A percentile compares a stretch with the other conserved stretches of the same genome.
phyloP scores from a whole-genome alignment of 345 rosid species.

The Rhizophora mangle region DNA sequence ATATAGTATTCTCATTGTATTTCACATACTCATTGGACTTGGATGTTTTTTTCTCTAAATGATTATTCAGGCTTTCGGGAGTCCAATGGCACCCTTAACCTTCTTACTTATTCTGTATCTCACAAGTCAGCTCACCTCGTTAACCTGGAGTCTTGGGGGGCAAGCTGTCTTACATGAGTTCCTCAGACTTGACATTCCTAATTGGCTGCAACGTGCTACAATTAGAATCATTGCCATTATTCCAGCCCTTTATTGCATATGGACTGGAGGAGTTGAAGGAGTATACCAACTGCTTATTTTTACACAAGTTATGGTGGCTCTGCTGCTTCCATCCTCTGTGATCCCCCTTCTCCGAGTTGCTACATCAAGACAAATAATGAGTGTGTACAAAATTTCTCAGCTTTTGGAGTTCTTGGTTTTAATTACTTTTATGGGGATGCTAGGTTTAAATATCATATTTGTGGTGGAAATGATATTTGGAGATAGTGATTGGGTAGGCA shows the following conservation, averaged over 20 bases:
- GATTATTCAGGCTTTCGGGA: conserved; percentile 60
- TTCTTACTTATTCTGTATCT: conserved; percentile 60
- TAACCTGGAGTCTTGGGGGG: conserved; percentile 81
- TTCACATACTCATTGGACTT: conserved; percentile 9
- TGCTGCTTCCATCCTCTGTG: conserved; percentile 84
- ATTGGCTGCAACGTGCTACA: conserved; percentile 89
- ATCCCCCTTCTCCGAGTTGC: conserved; percentile 89
- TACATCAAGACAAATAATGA: conserved; percentile 84
- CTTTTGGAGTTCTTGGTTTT: conserved; percentile 63
- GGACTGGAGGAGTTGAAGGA: conserved; percentile 93
- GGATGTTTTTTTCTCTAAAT: neutral
- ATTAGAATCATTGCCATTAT: conserved; percentile 73
- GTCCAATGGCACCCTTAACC: conserved; percentile 52
- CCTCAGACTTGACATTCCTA: conserved; percentile 75
- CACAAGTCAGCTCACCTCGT: conserved; percentile 68
- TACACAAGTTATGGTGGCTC: conserved; percentile 77
- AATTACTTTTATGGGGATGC: conserved; percentile 61
- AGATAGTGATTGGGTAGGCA: conserved; percentile 82
- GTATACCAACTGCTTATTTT: conserved; percentile 76
- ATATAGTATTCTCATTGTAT: neutral
- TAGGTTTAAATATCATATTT: conserved; percentile 72
- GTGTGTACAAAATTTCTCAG: conserved; percentile 72
- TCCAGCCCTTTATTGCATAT: conserved; percentile 82
- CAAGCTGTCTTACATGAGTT: conserved; percentile 71
- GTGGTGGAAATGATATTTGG: conserved; percentile 86